A percentile compares a stretch with the other conserved stretches of the same genome.
Evolutionary conservation across 164 flowering plant genomes (phyloP).

Genomic region (Vitis rotundifolia): DNA sequence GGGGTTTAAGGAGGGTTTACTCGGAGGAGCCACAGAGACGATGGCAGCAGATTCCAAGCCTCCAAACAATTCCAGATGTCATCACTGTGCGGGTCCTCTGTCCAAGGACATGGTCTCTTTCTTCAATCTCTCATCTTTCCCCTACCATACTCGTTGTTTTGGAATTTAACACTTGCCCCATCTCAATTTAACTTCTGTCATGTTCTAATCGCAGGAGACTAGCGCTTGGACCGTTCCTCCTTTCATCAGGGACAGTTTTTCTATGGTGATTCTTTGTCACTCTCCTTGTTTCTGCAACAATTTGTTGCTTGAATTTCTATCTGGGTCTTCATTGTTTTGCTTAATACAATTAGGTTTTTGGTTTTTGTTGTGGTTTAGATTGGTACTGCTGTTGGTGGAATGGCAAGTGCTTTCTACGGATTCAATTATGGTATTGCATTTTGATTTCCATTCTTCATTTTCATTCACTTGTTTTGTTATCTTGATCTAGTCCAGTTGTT

Average conservation of each 20-base stretch:
- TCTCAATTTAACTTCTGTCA: background rate
- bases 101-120: slow-evolving; percentile 62
- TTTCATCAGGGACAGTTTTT: slow-evolving; percentile 77
- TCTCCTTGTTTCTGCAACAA: background rate
- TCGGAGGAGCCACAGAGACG: background rate
- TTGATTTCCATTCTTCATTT: background rate
- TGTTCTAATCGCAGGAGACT: slow-evolving; percentile 59
- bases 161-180: background rate
- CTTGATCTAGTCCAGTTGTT: background rate
- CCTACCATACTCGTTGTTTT: background rate
- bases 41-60: slow-evolving; percentile 18
- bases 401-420: slow-evolving; percentile 85
- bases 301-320: slow-evolving; percentile 1
- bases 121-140: background rate
- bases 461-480: background rate
- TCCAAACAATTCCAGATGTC: slow-evolving; percentile 38
- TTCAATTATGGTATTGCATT: slow-evolving; percentile 71
- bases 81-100: slow-evolving; percentile 93
- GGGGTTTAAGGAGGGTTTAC: too few species aligned
- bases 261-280: slow-evolving; percentile 53
- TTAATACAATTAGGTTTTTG: background rate
- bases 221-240: slow-evolving; percentile 75
- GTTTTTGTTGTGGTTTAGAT: slow-evolving; percentile 42
- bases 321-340: background rate
- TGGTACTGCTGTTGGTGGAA: slow-evolving; percentile 94